Evolutionary conservation across 352 stramenopile species (phyloP), one percentile per base, ranked within the genome.

Genomic region (Hyaloperonospora arabidopsidis): DNA sequence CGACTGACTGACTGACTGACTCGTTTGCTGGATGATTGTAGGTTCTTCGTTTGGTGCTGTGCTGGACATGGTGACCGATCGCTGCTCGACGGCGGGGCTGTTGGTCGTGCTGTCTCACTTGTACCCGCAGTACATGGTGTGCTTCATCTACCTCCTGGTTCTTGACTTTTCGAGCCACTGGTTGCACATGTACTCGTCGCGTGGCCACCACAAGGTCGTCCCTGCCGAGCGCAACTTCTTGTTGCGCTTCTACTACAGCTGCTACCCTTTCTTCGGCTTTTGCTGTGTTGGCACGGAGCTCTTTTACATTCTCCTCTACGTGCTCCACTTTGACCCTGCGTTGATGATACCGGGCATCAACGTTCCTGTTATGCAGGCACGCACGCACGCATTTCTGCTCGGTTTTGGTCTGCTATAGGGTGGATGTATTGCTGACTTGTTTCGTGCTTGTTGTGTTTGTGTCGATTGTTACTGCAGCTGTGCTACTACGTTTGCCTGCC

Each of bases 21-120:
- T 4, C 8, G 4, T 32, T 4, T 32, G 25, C 25, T 32, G 25
- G 25, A 8, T 54, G 23, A 41, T 0, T 53, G 13, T 13, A 89
- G 81, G 72, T 57, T 98, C 89, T 35, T 88, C 78, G 36, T 98
- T 97, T 71, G 95, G 96, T 47, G 89, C 86, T 14, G 79, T 98
- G 52, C 72, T 98, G 35, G 96, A 99, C 69, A 99, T 99, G 96
- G 93, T 98, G 22, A 99, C 96, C 17, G 95, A 99, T 70, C 76
- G 95, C 57, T 98, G 93, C 73, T 97, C 94, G 13, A 98, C 96
- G 2, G 83, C 95, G 0, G 95, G 95, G 12, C 76, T 99, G 36
- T 75, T 99, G 15, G 86, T 97, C 40, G 86, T 98, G 43, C 74
- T 99, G 29, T 93, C 86, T 39, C 79, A 92, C 52, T 59, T 98